Evolutionary conservation across 257 asterid species (phyloP), one percentile per base, ranked within the genome.

Genomic region (Plantago major): DNA sequence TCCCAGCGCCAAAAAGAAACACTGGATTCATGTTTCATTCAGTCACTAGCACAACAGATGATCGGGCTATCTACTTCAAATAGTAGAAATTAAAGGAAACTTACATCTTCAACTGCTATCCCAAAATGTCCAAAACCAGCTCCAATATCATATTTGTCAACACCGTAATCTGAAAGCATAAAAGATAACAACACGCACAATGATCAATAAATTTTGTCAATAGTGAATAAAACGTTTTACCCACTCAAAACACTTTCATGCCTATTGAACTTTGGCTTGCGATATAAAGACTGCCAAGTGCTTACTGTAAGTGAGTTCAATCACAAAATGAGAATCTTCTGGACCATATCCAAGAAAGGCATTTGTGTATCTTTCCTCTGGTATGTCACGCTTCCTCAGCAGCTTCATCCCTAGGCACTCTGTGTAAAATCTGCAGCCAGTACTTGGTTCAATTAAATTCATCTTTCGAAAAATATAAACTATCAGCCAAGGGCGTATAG

Each of bases 261-360:
- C 64, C 66, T 48, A 64, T 42, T 62, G 50, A 66, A 65, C 60
- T 67, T 59, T 4, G 40, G 3, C 0, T 47, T 47, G 17, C 16
- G n/a, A 42, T 15, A 18, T 59, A 44, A 69, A 71, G 44, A 60
- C 18, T 11, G 30, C 26, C 16, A 66, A 67, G 40, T 52, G 60
- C 92, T 83, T 84, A 93, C 99, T 93, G 71, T 87, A 93, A 54
- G 99, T 93, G 72, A 93, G 94, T 71, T 93, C 99, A 68, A 89
- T 82, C 60, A 93, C 99, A 74, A 93, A 93, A 66, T 93, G 99
- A 63, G 96, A 82, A 79, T 93, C 96, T 77, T 93, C 99, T 5
- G 97, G 94, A 46, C 99, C 99, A 81, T 85, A 93, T 69, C 99
- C 99, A 46, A 93, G 96, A 74, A 93, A 93, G 42, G 96, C 99